Percentiles rank a stretch among this genome's conserved stretches.
Conservation (phyloP, 352 stramenopile species). For the Stephanocyclus meneghinianus region DNA sequence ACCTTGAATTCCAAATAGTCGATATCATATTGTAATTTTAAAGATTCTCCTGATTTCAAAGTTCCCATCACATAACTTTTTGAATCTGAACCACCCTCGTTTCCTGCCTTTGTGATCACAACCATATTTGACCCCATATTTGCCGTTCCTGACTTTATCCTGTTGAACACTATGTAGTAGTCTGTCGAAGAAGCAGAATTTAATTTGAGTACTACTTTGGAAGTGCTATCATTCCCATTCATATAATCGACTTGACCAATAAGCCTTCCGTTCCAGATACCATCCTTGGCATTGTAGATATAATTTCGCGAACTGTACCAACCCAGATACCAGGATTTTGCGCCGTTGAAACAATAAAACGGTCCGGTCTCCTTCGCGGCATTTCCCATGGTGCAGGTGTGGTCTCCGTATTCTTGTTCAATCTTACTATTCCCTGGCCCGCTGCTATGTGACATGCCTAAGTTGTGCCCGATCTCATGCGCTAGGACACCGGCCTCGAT, state of each 20-base stretch:
- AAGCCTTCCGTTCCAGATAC: constrained; percentile 24
- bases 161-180: constrained; percentile 32
- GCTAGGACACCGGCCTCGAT: constrained; percentile 1
- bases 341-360: constrained; percentile 48
- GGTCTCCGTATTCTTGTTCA: constrained; percentile 35
- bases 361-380: constrained; percentile 23
- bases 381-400: constrained; percentile 29
- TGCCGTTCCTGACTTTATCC: constrained; percentile 12
- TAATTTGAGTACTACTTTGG: constrained; percentile 17
- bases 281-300: constrained; percentile 14
- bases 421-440: background rate
- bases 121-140: constrained; percentile 22
- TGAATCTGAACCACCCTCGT: background rate
- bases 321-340: constrained; percentile 18
- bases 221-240: constrained; percentile 15
- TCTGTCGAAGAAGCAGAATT: constrained; percentile 3
- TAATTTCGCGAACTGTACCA: constrained; percentile 21
- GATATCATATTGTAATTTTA: constrained; percentile 4
- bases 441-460: constrained; percentile 22
- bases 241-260: constrained; percentile 35
- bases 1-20: constrained; percentile 22
- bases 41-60: constrained; percentile 15
- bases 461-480: constrained; percentile 41
- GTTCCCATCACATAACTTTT: constrained; percentile 8
- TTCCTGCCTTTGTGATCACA: constrained; percentile 18